Conservation (phyloP, 192 early-diverging fungal genomes). For the Spizellomyces punctatus region DNA sequence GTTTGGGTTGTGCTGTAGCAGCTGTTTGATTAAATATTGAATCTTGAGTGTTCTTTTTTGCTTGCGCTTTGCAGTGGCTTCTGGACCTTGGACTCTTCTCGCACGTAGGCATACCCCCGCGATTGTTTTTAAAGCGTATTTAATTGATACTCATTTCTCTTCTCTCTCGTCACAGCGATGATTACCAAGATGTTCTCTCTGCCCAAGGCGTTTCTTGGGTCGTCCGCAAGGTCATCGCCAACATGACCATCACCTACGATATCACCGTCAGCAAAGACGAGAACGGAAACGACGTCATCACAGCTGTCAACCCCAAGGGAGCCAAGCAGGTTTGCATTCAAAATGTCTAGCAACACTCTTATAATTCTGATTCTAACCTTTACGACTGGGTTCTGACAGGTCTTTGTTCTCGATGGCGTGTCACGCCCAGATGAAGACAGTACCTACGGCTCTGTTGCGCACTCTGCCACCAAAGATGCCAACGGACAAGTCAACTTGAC, state of each 20-base stretch:
- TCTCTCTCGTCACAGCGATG: constrained; percentile 5
- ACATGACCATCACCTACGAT: constrained; percentile 35
- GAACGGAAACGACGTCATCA: constrained; percentile 6
- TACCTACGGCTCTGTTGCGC: constrained; percentile 16
- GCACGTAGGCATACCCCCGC: not conserved
- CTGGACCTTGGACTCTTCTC: constrained; percentile 26
- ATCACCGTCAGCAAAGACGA: not conserved
- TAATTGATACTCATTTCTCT: too few species aligned
- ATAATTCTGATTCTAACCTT: too few species aligned
- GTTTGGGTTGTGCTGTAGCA: too few species aligned
- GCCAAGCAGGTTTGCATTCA: constrained; percentile 11
- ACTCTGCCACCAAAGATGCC: constrained; percentile 21
- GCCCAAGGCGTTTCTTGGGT: constrained; percentile 28
- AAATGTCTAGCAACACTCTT: not conserved
- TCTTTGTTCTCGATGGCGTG: not conserved
- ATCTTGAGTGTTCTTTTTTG: too few species aligned
- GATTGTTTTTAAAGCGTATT: too few species aligned
- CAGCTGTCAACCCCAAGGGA: constrained; percentile 34
- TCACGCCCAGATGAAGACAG: constrained; percentile 22
- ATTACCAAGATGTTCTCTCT: constrained; percentile 29
- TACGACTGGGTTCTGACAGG: too few species aligned
- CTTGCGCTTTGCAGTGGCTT: constrained; percentile 13
- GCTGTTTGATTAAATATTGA: too few species aligned
- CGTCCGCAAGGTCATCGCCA: constrained; percentile 29
- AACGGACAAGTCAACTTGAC: constrained; percentile 11